Conservation (phyloP, 805 yeast species). For the Jamesozyma jinghongensis region DNA sequence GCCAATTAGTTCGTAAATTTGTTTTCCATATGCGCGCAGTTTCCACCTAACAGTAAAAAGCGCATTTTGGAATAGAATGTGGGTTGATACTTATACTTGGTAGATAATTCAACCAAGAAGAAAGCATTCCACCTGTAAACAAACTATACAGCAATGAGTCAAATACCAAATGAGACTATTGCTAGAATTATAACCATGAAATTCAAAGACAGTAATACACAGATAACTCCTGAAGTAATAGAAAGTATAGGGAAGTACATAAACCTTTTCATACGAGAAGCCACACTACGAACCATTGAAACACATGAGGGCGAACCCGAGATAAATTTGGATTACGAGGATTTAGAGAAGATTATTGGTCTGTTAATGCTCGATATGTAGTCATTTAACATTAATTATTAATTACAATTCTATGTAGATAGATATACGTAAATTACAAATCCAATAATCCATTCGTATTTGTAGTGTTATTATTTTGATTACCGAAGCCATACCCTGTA, state of each 20-base stretch:
- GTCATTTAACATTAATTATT: neutral
- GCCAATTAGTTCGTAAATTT: neutral
- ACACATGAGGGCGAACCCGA: slow-evolving; percentile 11
- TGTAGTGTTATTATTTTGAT: slow-evolving; percentile 35
- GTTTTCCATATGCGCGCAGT: too few species aligned
- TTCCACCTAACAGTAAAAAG: too few species aligned
- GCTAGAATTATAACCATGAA: slow-evolving; percentile 17
- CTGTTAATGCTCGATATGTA: slow-evolving; percentile 27
- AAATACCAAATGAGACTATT: slow-evolving; percentile 4
- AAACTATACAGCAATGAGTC: too few species aligned
- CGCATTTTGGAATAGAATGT: too few species aligned
- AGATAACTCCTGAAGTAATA: slow-evolving; percentile 18
- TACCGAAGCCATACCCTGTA: slow-evolving; percentile 94
- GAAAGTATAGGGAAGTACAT: slow-evolving; percentile 19
- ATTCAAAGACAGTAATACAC: slow-evolving; percentile 14
- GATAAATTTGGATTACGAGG: slow-evolving; percentile 12
- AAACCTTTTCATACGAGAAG: slow-evolving; percentile 25
- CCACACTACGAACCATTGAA: slow-evolving; percentile 23
- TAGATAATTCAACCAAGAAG: too few species aligned
- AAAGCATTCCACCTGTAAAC: too few species aligned
- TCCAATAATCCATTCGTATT: slow-evolving; percentile 21
- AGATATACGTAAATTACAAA: slow-evolving; percentile 5
- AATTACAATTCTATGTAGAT: slow-evolving; percentile 3
- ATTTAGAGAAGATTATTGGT: slow-evolving; percentile 27
- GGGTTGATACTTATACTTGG: too few species aligned